phyloP scores from a whole-genome alignment of 495 filamentous ascomycete species.

The Platismatia glauca region DNA sequence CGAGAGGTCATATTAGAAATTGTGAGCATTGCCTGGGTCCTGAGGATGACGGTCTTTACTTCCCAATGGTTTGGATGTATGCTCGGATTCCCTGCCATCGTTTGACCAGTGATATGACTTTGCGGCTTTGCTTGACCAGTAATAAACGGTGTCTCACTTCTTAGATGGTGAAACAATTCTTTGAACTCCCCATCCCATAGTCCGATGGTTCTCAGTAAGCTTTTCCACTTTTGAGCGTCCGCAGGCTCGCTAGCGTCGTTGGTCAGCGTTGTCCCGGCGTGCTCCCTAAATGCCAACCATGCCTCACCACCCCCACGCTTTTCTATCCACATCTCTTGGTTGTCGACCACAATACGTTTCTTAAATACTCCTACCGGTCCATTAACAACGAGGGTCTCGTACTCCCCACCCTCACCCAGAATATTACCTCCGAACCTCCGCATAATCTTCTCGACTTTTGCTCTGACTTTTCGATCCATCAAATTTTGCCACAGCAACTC shows the following conservation, averaged over 20 bases:
- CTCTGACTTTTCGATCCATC: slow-evolving; percentile 40
- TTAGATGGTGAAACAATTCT: slow-evolving; percentile 21
- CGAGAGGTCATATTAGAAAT: slow-evolving; percentile 39
- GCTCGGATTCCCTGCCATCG: neutral
- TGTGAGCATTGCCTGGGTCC: slow-evolving; percentile 28
- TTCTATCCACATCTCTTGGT: slow-evolving; percentile 43
- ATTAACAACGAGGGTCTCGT: slow-evolving; percentile 83
- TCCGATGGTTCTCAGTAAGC: slow-evolving; percentile 32
- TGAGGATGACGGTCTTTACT: slow-evolving; percentile 1
- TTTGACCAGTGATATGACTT: neutral
- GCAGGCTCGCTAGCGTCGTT: slow-evolving; percentile 35
- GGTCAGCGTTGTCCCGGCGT: slow-evolving; percentile 41
- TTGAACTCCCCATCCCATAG: slow-evolving; percentile 41
- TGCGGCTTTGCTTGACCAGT: neutral
- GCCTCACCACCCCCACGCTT: slow-evolving; percentile 63
- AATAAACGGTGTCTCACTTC: neutral
- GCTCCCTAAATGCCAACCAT: slow-evolving; percentile 47
- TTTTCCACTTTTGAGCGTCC: slow-evolving; percentile 35
- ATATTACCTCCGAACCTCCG: slow-evolving; percentile 60
- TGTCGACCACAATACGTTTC: slow-evolving; percentile 55
- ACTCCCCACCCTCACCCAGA: slow-evolving; percentile 91
- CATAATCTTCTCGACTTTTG: slow-evolving; percentile 52
- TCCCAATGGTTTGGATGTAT: neutral
- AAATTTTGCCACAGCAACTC: slow-evolving; percentile 79
- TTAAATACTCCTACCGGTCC: slow-evolving; percentile 67